Percentiles rank a stretch among this genome's conserved stretches.
These are phyloP conservation scores for Euphorbia lathyris DNA, from an alignment of 345 rosid genomes.

Conservation along the genomic window DNA sequence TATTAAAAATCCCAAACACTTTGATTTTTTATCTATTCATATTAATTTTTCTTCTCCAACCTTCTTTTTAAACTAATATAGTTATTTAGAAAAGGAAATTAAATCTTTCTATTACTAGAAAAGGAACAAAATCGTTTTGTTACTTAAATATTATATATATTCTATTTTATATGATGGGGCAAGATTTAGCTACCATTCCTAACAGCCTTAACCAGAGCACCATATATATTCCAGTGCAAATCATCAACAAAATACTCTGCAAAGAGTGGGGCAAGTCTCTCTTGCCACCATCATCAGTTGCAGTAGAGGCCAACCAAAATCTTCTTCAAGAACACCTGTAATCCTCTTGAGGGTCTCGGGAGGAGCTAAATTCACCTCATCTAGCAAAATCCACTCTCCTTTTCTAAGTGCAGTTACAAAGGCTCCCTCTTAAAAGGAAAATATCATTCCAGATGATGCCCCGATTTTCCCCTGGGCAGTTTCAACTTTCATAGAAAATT, in stretches of 20 bases:
- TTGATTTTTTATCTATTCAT: no score
- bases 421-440: conserved; percentile 96
- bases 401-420: conserved; percentile 83
- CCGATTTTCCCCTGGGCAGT: conserved; percentile 50
- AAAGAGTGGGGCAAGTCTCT: conserved; percentile 75
- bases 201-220: no score
- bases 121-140: no score
- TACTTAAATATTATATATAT: no score
- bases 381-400: conserved; percentile 94
- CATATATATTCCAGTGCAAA: no score
- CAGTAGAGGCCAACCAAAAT: conserved; percentile 83
- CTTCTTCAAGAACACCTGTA: conserved; percentile 89
- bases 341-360: conserved; percentile 90
- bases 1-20: no score
- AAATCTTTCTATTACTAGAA: no score
- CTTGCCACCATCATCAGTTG: conserved; percentile 99
- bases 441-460: conserved; percentile 74
- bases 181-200: no score
- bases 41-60: no score
- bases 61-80: no score
- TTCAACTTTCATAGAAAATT: conserved; percentile 49
- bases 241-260: conserved; percentile 88
- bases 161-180: no score
- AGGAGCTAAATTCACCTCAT: conserved; percentile 95
- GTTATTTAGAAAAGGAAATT: no score